Evolutionary conservation across 2,329 filamentous ascomycete genomes (phyloP).

Genomic region (Aureobasidium subglaciale): DNA sequence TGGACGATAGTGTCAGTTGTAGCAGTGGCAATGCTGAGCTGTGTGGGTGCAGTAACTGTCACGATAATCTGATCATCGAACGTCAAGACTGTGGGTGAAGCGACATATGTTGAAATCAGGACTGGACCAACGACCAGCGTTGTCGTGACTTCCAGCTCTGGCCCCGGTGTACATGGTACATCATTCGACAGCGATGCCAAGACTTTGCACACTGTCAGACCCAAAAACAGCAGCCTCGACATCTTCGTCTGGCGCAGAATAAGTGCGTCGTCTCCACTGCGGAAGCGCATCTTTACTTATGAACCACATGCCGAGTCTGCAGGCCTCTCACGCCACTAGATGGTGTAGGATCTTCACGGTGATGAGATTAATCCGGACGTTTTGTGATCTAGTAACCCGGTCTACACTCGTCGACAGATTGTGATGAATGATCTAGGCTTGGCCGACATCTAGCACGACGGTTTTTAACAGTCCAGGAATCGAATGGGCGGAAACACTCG

Average conservation of each 20-base stretch:
- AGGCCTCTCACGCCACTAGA: background rate
- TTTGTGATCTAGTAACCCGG: background rate
- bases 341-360: background rate
- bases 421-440: no score
- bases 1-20: background rate
- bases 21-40: background rate
- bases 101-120: conserved; percentile 1
- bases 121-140: background rate
- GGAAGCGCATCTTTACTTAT: conserved; percentile 1
- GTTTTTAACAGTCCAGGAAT: background rate
- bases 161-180: background rate
- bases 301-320: background rate
- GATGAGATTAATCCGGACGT: background rate
- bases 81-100: background rate
- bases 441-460: background rate
- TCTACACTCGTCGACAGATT: no score
- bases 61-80: conserved; percentile 6
- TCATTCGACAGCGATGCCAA: background rate
- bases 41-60: background rate
- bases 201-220: background rate
- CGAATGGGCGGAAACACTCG: background rate
- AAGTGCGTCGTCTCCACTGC: background rate
- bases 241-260: background rate
- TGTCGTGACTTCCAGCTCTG: background rate
- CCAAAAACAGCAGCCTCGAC: background rate